Evolutionary conservation across 129 eudicot species (phyloP), one percentile per base, ranked within the genome.

Genomic region (Artemisia tridentata): DNA sequence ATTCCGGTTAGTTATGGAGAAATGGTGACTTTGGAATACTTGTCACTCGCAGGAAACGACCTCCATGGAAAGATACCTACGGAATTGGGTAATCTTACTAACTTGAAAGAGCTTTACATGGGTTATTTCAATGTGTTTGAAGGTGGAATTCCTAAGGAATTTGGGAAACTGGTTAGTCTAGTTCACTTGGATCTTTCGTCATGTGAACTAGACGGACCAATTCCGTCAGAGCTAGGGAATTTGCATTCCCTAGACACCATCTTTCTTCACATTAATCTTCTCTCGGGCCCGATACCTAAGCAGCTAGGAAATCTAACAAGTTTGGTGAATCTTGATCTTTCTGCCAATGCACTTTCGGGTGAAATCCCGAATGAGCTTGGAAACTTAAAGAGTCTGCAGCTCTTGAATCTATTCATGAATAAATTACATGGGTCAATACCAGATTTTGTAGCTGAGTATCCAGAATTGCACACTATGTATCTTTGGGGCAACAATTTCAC

Each of bases 401-500:
- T 95, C 57, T 71, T 95, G 69, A 95, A 95, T 29, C 89, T 95
- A 27, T 95, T 95, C 65, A 77, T 90, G 88, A 95, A 95, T 81
- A 84, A 83, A 63, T 78, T 95, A 38, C 97, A 95, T 13, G 99
- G 99, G 70, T 86, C 99, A 1, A 81, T 95, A 21, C 99, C 97
- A 20, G 93, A 80, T 66, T 95, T 83, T 38, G 78, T 95, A 0
- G 99, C 95, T 0, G 96, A 90, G n/a, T 88, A 53, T 72, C 86
- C 89, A 0, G 77, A 81, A n/a, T 49, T 95, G 80, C 75, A 87
- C 38, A 76, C 63, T 16, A 85, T 95, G 6, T 77, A 62, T 43
- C 80, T 95, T 1, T 95, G 99, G 99, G 86, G 69, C 80, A 95
- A 95, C 85, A 95, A 90, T 65, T 95, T 95, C 86, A 95, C 99